phyloP scores from a whole-genome alignment of 169 alveolate genomes.

The Plasmodium chabaudi region DNA sequence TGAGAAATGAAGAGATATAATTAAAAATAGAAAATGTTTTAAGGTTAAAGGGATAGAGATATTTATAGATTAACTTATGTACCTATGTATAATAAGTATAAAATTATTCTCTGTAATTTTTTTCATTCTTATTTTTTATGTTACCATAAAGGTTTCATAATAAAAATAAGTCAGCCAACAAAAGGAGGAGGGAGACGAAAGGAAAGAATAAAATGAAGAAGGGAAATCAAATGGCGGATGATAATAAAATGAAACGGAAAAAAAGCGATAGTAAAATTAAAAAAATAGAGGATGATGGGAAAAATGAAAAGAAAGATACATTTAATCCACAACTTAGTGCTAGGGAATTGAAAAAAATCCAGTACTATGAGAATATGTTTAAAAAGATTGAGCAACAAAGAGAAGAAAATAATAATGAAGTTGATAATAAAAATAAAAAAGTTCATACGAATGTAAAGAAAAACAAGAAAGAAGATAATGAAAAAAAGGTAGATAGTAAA shows the following conservation, averaged over 20 bases:
- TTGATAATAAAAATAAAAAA: slow-evolving; percentile 17
- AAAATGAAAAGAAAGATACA: background rate
- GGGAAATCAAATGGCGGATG: background rate
- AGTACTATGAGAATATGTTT: slow-evolving; percentile 85
- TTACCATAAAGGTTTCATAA: no score
- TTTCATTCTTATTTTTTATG: background rate
- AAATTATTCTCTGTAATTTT: background rate
- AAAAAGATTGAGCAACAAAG: slow-evolving; percentile 78
- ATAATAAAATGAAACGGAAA: slow-evolving; percentile 35
- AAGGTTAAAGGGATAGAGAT: background rate
- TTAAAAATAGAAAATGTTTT: background rate
- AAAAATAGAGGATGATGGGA: slow-evolving; percentile 7
- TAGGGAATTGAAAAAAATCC: slow-evolving; percentile 82
- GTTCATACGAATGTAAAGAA: background rate
- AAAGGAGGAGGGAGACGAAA: background rate
- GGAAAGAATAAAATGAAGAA: slow-evolving; percentile 11
- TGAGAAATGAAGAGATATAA: background rate
- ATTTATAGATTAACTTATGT: background rate
- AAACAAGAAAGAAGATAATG: slow-evolving; percentile 5
- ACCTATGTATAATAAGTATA: background rate
- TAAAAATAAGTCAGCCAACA: no score
- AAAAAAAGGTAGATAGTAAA: background rate
- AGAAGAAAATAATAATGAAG: slow-evolving; percentile 44
- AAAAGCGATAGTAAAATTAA: slow-evolving; percentile 9
- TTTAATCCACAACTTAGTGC: slow-evolving; percentile 84